Conservation (phyloP, 1,139 yeast genomes). For the Diutina catenulata region DNA sequence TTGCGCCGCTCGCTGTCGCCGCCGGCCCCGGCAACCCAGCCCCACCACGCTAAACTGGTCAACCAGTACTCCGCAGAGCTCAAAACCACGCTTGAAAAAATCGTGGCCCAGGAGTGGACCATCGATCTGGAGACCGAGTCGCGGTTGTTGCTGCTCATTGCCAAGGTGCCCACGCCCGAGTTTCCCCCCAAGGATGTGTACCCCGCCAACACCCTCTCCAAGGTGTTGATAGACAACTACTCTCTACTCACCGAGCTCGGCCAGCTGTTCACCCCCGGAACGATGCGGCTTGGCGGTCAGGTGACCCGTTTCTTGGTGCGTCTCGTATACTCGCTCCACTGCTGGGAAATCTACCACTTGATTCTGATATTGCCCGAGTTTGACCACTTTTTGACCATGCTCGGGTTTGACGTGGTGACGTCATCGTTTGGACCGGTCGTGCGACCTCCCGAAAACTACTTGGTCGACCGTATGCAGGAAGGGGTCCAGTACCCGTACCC, state of each 20-base stretch:
- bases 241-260: slow-evolving; percentile 13
- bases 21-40: too few relatives aligned
- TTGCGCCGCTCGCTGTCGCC: too few relatives aligned
- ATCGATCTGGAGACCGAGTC: too few relatives aligned
- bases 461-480: slow-evolving; percentile 24
- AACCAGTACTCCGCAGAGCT: too few relatives aligned
- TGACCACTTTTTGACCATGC: slow-evolving; percentile 21
- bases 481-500: slow-evolving; percentile 38
- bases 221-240: slow-evolving; percentile 29
- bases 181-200: slow-evolving; percentile 10
- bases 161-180: background rate
- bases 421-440: slow-evolving; percentile 31
- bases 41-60: too few relatives aligned
- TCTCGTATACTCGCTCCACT: slow-evolving; percentile 26
- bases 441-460: slow-evolving; percentile 28
- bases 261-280: slow-evolving; percentile 13
- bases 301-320: slow-evolving; percentile 29
- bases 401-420: slow-evolving; percentile 24
- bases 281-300: slow-evolving; percentile 26
- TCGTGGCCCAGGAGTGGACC: too few relatives aligned
- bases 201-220: slow-evolving; percentile 28
- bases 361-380: slow-evolving; percentile 23
- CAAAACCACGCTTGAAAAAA: too few relatives aligned
- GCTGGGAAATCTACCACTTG: slow-evolving; percentile 37
- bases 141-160: too few relatives aligned